Percentiles rank a stretch among this genome's conserved stretches.
Evolutionary conservation across 805 yeast species (phyloP).

Genomic region (Teunomyces cretensis): DNA sequence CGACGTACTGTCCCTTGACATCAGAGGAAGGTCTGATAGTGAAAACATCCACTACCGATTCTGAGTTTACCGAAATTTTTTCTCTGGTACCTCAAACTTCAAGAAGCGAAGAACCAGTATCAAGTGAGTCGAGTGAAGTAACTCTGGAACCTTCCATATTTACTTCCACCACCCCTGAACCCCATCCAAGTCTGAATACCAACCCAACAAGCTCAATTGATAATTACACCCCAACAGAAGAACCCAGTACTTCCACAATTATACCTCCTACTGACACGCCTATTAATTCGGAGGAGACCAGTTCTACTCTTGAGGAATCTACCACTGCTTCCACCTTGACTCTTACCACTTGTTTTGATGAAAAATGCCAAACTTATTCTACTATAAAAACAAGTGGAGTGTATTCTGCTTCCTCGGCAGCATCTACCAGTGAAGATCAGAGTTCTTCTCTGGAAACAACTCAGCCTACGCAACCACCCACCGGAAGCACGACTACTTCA

Average conservation of each 20-base stretch:
- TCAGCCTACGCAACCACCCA: neutral
- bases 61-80: neutral
- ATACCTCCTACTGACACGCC: no score
- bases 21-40: neutral
- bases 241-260: no score
- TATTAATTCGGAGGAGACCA: no score
- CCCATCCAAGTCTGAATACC: no score
- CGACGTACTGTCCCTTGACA: constrained; percentile 19
- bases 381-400: neutral
- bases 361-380: neutral
- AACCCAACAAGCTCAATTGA: no score
- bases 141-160: no score
- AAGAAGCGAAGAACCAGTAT: no score
- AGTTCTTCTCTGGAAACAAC: neutral
- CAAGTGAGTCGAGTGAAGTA: no score
- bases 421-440: neutral
- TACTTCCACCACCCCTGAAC: no score
- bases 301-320: neutral
- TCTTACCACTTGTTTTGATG: neutral
- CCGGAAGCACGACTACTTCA: neutral
- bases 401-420: neutral
- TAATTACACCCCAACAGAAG: no score
- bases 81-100: no score
- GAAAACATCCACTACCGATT: neutral
- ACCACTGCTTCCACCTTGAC: neutral